A percentile compares a stretch with the other conserved stretches of the same genome.
Conservation (phyloP, 305 asterid species). For the Fraxinus sp. region DNA sequence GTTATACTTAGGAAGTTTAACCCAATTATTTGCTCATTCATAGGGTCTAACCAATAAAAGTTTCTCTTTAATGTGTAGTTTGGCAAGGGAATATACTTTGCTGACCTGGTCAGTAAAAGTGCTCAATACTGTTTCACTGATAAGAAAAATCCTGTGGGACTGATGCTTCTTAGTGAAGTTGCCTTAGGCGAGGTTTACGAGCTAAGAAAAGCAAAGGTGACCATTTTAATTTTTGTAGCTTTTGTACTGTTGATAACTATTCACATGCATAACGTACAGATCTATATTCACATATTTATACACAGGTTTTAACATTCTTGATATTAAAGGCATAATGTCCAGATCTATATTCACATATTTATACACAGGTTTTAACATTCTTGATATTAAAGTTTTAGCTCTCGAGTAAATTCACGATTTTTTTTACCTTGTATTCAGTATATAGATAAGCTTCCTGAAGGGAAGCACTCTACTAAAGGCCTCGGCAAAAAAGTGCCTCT, state of each 20-base stretch:
- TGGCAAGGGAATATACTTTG: constrained; percentile 94
- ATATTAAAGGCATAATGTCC: not conserved
- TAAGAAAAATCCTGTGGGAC: constrained; percentile 78
- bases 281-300: not conserved
- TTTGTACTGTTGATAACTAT: constrained; percentile 3
- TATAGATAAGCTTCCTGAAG: constrained; percentile 86
- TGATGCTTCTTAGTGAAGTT: constrained; percentile 98
- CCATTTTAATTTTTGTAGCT: not conserved
- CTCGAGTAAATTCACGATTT: not conserved
- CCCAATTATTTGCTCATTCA: constrained; percentile 8
- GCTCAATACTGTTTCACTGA: constrained; percentile 92
- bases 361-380: not conserved
- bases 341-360: not conserved
- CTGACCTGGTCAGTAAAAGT: constrained; percentile 96
- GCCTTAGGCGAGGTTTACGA: constrained; percentile 86
- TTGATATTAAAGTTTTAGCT: constrained; percentile 4
- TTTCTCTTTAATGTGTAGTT: constrained; percentile 49
- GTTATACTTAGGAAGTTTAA: constrained; percentile 7
- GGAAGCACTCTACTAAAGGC: constrained; percentile 94
- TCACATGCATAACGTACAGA: not conserved
- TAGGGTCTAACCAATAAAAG: constrained; percentile 1
- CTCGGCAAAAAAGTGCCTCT: constrained; percentile 81
- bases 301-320: not conserved
- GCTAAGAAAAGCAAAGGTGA: constrained; percentile 73
- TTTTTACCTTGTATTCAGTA: constrained; percentile 47